phyloP scores from a whole-genome alignment of 2,329 filamentous ascomycete genomes.

The Incumbomyces lentus region DNA sequence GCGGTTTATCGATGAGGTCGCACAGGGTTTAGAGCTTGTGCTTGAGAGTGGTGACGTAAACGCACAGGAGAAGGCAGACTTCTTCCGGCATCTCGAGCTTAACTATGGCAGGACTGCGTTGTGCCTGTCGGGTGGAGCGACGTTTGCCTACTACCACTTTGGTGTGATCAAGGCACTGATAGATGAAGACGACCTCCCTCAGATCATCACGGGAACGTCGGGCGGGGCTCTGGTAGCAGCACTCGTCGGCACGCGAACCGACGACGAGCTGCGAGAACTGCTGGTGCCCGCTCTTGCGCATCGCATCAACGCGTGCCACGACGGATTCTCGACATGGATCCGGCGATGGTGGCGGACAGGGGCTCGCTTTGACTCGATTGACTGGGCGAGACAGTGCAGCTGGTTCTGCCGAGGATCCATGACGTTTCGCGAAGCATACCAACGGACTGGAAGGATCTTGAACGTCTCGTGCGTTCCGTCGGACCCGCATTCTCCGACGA shows the following conservation, averaged over 20 bases:
- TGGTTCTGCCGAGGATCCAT: constrained; percentile 90
- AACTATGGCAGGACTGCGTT: constrained; percentile 90
- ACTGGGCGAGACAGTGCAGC: constrained; percentile 74
- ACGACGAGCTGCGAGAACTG: constrained; percentile 77
- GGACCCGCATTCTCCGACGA: constrained; percentile 84
- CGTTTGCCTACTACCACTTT: constrained; percentile 94
- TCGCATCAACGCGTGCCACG: constrained; percentile 75
- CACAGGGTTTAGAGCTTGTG: constrained; percentile 54
- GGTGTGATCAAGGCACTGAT: constrained; percentile 83
- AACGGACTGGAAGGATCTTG: constrained; percentile 83
- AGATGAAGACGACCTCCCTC: constrained; percentile 73
- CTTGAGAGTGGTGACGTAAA: constrained; percentile 56
- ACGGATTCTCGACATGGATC: constrained; percentile 65
- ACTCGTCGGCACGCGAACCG: constrained; percentile 76
- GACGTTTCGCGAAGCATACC: constrained; percentile 90
- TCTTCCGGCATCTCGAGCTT: constrained; percentile 81
- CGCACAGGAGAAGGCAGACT: constrained; percentile 60
- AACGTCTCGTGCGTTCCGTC: constrained; percentile 95
- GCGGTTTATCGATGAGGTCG: constrained; percentile 67
- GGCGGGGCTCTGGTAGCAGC: constrained; percentile 85
- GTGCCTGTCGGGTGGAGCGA: constrained; percentile 84
- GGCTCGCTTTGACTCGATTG: constrained; percentile 83
- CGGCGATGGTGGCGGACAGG: constrained; percentile 85
- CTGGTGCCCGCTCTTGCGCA: constrained; percentile 78
- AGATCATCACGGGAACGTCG: constrained; percentile 93